Percentiles rank a stretch among this genome's conserved stretches.
Conservation (phyloP, 768 basidiomycete genomes). For the Termitomyces sp. region DNA sequence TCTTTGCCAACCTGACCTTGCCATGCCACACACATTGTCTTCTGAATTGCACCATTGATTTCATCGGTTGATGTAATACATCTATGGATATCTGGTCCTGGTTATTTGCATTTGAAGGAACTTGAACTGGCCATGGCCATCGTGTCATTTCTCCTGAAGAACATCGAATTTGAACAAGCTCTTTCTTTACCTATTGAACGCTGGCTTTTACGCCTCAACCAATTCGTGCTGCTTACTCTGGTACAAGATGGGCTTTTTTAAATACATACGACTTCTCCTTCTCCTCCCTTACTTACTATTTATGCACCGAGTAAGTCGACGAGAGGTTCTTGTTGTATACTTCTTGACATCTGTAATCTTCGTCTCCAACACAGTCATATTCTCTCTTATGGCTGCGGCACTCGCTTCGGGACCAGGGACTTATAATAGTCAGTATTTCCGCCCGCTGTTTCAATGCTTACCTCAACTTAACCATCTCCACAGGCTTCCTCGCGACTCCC, state of each 20-base stretch:
- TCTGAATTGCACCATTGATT: neutral
- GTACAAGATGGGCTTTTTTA: neutral
- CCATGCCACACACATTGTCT: no score
- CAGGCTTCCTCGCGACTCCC: constrained; percentile 13
- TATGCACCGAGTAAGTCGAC: constrained; percentile 8
- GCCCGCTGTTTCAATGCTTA: neutral
- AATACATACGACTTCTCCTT: constrained; percentile 10
- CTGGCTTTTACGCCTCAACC: neutral
- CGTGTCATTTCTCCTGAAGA: neutral
- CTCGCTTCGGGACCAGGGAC: constrained; percentile 8
- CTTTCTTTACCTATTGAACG: neutral
- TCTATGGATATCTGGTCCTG: neutral
- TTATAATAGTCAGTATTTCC: constrained; percentile 10
- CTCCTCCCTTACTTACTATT: constrained; percentile 6
- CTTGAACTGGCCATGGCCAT: neutral
- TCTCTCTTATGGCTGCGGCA: constrained; percentile 9
- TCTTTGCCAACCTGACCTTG: no score
- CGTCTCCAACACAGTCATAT: constrained; percentile 3
- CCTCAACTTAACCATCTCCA: no score
- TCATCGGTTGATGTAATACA: neutral
- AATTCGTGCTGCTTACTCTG: neutral
- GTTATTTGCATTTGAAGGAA: neutral
- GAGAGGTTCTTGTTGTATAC: no score
- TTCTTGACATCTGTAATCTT: constrained; percentile 1
- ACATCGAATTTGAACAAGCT: neutral